Percentiles rank a stretch among this genome's conserved stretches.
Conservation (phyloP, 306 rosid species). For the Rosa persica region DNA sequence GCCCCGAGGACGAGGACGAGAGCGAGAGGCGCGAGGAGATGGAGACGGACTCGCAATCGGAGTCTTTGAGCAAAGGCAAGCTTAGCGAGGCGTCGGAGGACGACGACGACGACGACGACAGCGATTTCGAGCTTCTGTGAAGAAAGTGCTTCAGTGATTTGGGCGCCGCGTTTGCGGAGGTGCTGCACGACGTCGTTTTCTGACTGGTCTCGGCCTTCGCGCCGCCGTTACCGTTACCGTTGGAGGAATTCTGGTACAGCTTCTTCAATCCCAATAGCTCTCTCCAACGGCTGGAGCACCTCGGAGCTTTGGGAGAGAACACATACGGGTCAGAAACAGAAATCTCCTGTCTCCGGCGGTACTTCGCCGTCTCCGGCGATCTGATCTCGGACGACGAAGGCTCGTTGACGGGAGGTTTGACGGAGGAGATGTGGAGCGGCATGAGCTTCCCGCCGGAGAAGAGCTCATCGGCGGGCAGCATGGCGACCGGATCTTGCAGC, state of each 20-base stretch:
- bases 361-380: constrained; percentile 33
- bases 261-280: constrained; percentile 77
- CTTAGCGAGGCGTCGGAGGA: constrained; percentile 48
- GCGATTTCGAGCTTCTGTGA: constrained; percentile 53
- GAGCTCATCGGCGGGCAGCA: constrained; percentile 95
- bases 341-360: constrained; percentile 33
- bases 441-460: constrained; percentile 86
- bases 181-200: constrained; percentile 39
- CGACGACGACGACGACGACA: constrained; percentile 47
- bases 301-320: constrained; percentile 95
- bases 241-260: constrained; percentile 41
- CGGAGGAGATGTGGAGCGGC: constrained; percentile 57
- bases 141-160: constrained; percentile 69
- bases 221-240: constrained; percentile 17
- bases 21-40: constrained; percentile 78
- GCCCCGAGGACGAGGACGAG: constrained; percentile 84
- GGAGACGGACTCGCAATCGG: constrained; percentile 72
- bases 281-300: constrained; percentile 95
- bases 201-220: constrained; percentile 32
- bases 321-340: constrained; percentile 50
- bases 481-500: constrained; percentile 68
- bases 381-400: constrained; percentile 18
- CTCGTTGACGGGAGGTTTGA: constrained; percentile 27
- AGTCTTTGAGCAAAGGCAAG: constrained; percentile 57
- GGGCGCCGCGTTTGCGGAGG: constrained; percentile 8